Percentiles rank a stretch among this genome's conserved stretches.
These are phyloP conservation scores for Heterobasidion parviporum DNA, from an alignment of 1,284 basidiomycete species.

Conservation along the genomic window DNA sequence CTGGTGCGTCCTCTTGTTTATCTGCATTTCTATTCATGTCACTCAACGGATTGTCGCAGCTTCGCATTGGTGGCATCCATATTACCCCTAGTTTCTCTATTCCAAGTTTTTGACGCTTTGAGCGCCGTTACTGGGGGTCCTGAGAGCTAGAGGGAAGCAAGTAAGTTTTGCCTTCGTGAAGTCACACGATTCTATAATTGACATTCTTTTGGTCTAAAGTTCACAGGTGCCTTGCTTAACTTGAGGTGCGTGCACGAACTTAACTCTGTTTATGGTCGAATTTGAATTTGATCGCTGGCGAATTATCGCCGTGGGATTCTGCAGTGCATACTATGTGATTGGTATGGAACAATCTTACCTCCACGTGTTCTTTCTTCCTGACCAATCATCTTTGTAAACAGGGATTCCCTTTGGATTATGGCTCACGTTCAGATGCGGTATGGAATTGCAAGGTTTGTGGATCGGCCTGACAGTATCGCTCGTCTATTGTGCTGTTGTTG, in stretches of 20 bases:
- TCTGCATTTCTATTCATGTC: neutral
- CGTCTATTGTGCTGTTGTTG: slow-evolving; percentile 40
- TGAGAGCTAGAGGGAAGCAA: slow-evolving; percentile 74
- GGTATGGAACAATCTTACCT: slow-evolving; percentile 21
- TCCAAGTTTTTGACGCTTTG: slow-evolving; percentile 76
- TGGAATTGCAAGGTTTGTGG: slow-evolving; percentile 58
- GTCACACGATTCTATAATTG: neutral
- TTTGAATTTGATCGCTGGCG: neutral
- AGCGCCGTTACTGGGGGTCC: slow-evolving; percentile 66
- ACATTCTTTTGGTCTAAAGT: slow-evolving; percentile 22
- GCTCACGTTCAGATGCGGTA: slow-evolving; percentile 46
- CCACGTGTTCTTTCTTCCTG: neutral
- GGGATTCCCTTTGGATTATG: slow-evolving; percentile 61
- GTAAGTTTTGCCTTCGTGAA: slow-evolving; percentile 17
- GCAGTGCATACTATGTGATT: slow-evolving; percentile 60
- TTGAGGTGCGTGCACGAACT: slow-evolving; percentile 31
- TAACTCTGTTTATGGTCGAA: neutral
- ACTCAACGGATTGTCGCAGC: slow-evolving; percentile 22
- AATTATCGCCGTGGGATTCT: neutral
- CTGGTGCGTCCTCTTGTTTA: slow-evolving; percentile 29
- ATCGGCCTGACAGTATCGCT: slow-evolving; percentile 56
- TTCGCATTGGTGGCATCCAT: slow-evolving; percentile 59
- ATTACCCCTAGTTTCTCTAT: slow-evolving; percentile 70
- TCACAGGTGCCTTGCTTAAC: slow-evolving; percentile 58
- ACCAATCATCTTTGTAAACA: slow-evolving; percentile 5